Percentiles rank a stretch among this genome's conserved stretches.
phyloP scores from a whole-genome alignment of 2,329 filamentous ascomycete species.

The Neofusicoccum parvum region DNA sequence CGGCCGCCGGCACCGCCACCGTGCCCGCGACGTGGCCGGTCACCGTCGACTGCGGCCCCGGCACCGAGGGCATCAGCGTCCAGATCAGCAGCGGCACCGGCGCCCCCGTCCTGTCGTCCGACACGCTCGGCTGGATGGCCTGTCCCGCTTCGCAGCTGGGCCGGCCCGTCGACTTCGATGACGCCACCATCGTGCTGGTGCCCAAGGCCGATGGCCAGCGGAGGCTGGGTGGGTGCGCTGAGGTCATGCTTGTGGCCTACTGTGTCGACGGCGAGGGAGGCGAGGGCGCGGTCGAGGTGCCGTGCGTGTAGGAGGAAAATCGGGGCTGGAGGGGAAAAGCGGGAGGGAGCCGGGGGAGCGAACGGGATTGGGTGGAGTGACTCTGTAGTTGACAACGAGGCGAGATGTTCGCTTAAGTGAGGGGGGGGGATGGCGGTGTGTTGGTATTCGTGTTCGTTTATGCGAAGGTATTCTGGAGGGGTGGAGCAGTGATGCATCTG shows the following conservation, averaged over 20 bases:
- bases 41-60: neutral
- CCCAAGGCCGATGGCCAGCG: neutral
- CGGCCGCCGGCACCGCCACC: neutral
- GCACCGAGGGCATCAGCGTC: neutral
- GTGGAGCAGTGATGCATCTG: too few relatives aligned
- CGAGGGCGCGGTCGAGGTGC: neutral
- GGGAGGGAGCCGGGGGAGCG: neutral
- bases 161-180: neutral
- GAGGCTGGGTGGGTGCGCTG: neutral
- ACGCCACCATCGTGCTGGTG: neutral
- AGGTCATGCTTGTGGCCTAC: neutral
- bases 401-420: neutral
- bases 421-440: too few relatives aligned
- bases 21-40: neutral
- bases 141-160: neutral
- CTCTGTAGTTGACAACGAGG: too few relatives aligned
- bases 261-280: neutral
- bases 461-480: too few relatives aligned
- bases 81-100: neutral
- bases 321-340: neutral
- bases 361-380: too few relatives aligned
- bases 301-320: neutral
- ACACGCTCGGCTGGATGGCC: neutral
- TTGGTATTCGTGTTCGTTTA: too few relatives aligned
- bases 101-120: neutral